Base-by-base conservation (phyloP, 2,329 filamentous ascomycete species). In the Fusarium vanettenii region DNA sequence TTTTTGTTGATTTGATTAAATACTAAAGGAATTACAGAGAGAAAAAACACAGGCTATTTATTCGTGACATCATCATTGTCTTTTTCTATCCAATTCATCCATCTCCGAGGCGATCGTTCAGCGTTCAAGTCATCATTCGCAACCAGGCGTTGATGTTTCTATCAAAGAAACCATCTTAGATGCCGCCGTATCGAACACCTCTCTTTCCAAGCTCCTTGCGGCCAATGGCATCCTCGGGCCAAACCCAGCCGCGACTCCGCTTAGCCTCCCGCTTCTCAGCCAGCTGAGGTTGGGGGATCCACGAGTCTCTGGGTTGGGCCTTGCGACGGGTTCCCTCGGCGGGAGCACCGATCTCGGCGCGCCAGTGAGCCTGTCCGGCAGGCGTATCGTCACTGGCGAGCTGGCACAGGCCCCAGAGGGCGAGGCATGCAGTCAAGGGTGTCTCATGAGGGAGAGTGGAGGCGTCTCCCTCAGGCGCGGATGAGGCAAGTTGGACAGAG, bases 211-310 rank as follows among this genome's bases (percentile, higher is more conserved):
- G 86, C 85, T 95, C 93, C 84, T 93, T 92, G 78, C 92, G 87
- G 10, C 91, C 91, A 13, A 95, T 86, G 4, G 91, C 87, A 78
- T 95, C 93, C 78, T 95, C 92, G 1, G 93, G 93, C 84, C 91
- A 89, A 1, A 94, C 89, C 93, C 93, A 95, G 0, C 93, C 93
- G 33, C 93, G 85, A 3, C 89, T 87, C 25, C 92, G 84, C 89
- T 95, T 95, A 22, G 92, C 92, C 83, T 93, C 92, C 67, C 90
- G 86, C 91, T 94, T 97, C 89, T 93, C 93, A 35, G 88, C 92
- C 76, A 90, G 87, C 85, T 92, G 93, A 60, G 90, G 91, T 85
- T 87, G 91, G 11, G 93, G 93, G 84, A 95, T 94, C 93, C 93
- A 95, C 25, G 85, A 84, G 82, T 95, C 93, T 48, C 92, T 87